A percentile compares a stretch with the other conserved stretches of the same genome.
Conservation (phyloP, 2,329 filamentous ascomycete species). For the Botryotinia globosa region DNA sequence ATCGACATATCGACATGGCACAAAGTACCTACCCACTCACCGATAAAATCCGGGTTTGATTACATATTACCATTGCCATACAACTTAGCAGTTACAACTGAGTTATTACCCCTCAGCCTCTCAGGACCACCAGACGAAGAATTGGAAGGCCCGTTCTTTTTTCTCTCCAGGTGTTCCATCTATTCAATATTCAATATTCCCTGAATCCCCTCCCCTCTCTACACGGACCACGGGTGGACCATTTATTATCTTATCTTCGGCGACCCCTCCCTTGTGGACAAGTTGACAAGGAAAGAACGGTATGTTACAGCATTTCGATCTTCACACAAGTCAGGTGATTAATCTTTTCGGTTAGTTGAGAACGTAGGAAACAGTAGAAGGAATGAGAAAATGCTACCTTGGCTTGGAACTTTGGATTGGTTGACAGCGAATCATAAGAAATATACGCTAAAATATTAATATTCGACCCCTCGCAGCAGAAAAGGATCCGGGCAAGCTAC, state of each 20-base stretch:
- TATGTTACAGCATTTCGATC: slow-evolving; percentile 2
- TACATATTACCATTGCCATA: neutral
- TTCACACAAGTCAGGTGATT: slow-evolving; percentile 3
- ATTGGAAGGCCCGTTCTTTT: neutral
- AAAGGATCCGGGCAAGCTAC: slow-evolving; percentile 6
- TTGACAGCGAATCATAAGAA: slow-evolving; percentile 1
- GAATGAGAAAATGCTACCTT: neutral
- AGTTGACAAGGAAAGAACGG: neutral
- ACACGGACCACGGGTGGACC: too few relatives aligned
- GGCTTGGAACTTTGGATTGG: slow-evolving; percentile 4
- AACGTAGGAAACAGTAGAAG: slow-evolving; percentile 3
- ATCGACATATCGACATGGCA: too few relatives aligned
- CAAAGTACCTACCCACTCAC: neutral
- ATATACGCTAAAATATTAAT: slow-evolving; percentile 12
- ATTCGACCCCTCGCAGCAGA: slow-evolving; percentile 17
- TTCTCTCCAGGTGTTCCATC: slow-evolving; percentile 5
- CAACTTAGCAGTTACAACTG: too few relatives aligned
- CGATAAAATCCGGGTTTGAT: neutral
- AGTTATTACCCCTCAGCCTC: neutral
- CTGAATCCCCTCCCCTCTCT: neutral
- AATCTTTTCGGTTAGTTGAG: slow-evolving; percentile 2
- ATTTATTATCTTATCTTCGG: neutral
- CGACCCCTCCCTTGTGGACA: neutral
- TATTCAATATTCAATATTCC: too few relatives aligned
- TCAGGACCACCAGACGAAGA: too few relatives aligned